Conservation (phyloP, 2,329 filamentous ascomycete species). For the Didymella exigua region DNA sequence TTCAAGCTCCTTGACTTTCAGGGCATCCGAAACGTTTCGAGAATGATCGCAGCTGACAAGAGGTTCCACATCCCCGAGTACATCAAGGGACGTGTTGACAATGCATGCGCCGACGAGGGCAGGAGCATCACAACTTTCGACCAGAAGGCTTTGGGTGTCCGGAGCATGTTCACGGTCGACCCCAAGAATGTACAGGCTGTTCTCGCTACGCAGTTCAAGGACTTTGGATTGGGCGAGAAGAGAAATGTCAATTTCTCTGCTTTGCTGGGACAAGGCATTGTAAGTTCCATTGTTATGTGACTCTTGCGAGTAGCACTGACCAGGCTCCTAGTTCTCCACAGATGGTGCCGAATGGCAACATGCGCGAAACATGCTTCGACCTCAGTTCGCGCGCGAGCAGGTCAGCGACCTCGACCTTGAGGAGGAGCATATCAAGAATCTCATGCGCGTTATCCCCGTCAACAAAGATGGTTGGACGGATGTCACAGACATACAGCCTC, state of each 20-base stretch:
- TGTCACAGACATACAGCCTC: slow-evolving; percentile 43
- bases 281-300: slow-evolving; percentile 17
- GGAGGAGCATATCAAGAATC: slow-evolving; percentile 39
- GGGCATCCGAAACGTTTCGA: slow-evolving; percentile 55
- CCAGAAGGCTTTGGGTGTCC: slow-evolving; percentile 25
- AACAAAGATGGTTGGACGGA: slow-evolving; percentile 33
- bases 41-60: slow-evolving; percentile 48
- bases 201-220: slow-evolving; percentile 53
- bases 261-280: slow-evolving; percentile 50
- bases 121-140: slow-evolving; percentile 35
- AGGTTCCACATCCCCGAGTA: slow-evolving; percentile 41
- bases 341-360: slow-evolving; percentile 42
- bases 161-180: slow-evolving; percentile 45
- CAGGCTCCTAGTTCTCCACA: slow-evolving; percentile 31
- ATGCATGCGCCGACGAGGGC: slow-evolving; percentile 25
- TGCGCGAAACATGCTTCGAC: slow-evolving; percentile 41
- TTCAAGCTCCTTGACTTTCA: slow-evolving; percentile 55
- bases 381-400: slow-evolving; percentile 42
- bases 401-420: slow-evolving; percentile 41
- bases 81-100: slow-evolving; percentile 25
- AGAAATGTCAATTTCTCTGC: slow-evolving; percentile 47
- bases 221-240: slow-evolving; percentile 49
- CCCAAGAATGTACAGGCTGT: slow-evolving; percentile 55
- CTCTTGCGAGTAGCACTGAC: neutral
- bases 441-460: slow-evolving; percentile 36